These are phyloP conservation scores for Acanthamoeba lenticulata DNA, from an alignment of 208 protist genomes.

Conservation along the genomic window DNA sequence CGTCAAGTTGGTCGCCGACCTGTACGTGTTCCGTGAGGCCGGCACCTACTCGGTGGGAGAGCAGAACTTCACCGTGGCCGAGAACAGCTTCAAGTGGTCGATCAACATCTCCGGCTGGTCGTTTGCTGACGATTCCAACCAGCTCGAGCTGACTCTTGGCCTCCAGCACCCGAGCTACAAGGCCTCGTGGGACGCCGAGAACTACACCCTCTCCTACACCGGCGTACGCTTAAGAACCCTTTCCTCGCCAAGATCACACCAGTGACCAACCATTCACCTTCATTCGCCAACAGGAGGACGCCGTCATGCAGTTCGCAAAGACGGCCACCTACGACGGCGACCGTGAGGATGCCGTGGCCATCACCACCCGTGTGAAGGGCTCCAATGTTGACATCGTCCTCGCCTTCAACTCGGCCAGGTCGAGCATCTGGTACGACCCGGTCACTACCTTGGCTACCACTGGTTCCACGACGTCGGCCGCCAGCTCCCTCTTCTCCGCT, in stretches of 20 bases:
- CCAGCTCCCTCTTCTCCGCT: too few relatives aligned
- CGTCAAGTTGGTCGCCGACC: neutral
- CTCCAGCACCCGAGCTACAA: neutral
- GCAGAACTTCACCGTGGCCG: neutral
- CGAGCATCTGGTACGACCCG: constrained; percentile 5
- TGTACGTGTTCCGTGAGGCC: neutral
- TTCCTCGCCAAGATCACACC: too few relatives aligned
- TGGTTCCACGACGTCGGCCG: too few relatives aligned
- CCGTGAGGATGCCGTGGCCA: neutral
- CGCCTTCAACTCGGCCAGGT: neutral
- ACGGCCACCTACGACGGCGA: neutral
- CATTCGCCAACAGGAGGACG: neutral
- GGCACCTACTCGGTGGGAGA: neutral
- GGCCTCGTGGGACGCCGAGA: neutral
- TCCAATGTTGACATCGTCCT: neutral
- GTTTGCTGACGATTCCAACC: neutral
- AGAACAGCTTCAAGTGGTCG: neutral
- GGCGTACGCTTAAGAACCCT: neutral
- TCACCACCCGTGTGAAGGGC: neutral
- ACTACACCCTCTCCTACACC: neutral
- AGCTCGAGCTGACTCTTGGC: neutral
- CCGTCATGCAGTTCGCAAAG: neutral
- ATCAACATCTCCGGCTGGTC: neutral
- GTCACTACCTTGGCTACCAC: neutral
- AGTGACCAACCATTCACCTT: neutral